Evolutionary conservation across 2,329 filamentous ascomycete species (phyloP).

Genomic region (Hypoxylon sp.): DNA sequence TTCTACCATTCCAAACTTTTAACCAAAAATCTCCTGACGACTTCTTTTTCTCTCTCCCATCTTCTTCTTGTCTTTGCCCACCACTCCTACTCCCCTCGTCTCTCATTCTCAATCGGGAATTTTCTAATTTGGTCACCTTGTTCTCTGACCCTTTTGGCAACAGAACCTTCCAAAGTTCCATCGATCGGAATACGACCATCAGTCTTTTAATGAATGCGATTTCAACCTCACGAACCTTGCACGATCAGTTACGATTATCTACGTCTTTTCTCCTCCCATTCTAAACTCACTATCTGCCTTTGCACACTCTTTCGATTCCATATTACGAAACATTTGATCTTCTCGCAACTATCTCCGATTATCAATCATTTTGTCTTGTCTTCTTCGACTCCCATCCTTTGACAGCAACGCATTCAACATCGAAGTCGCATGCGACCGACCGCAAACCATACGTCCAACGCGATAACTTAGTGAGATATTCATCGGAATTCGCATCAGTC

Average conservation of each 20-base stretch:
- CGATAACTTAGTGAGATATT: too few relatives aligned
- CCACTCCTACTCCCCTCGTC: not conserved
- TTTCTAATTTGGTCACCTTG: conserved; percentile 11
- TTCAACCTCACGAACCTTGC: conserved; percentile 19
- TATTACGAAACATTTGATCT: too few relatives aligned
- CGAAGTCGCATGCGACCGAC: too few relatives aligned
- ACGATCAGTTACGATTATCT: conserved; percentile 24
- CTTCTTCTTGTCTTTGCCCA: not conserved
- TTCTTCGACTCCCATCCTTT: too few relatives aligned
- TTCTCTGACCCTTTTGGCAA: too few relatives aligned
- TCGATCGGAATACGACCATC: conserved; percentile 12
- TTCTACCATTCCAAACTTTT: not conserved
- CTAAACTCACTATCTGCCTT: too few relatives aligned
- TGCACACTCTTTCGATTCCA: too few relatives aligned
- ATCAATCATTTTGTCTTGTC: too few relatives aligned
- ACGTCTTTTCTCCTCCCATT: conserved; percentile 1
- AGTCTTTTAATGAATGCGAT: conserved; percentile 19
- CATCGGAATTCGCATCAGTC: too few relatives aligned
- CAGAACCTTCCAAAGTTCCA: conserved; percentile 19
- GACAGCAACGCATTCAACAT: too few relatives aligned
- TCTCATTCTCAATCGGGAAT: conserved; percentile 22
- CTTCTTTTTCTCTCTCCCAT: conserved; percentile 1
- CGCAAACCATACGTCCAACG: too few relatives aligned
- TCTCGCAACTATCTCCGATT: too few relatives aligned
- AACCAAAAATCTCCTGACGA: not conserved